Evolutionary conservation across 352 stramenopile genomes (phyloP).

Genomic region (Globisporangium cederbergense): DNA sequence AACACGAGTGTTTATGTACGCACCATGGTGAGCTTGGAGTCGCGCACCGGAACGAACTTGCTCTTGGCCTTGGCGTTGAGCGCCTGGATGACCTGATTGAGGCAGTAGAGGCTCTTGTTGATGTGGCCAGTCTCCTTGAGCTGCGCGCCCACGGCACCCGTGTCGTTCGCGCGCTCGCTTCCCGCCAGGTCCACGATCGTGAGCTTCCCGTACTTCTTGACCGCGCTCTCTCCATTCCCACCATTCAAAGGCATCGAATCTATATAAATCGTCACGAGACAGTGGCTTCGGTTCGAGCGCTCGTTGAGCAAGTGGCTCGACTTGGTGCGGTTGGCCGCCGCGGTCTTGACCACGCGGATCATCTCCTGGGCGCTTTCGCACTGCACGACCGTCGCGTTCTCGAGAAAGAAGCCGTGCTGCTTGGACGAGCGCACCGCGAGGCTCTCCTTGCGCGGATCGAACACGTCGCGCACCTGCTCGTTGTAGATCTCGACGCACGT

Average conservation of each 20-base stretch:
- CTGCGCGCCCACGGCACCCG: constrained; percentile 50
- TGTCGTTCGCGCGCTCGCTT: constrained; percentile 65
- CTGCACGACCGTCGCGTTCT: constrained; percentile 68
- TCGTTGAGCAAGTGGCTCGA: constrained; percentile 72
- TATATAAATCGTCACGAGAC: constrained; percentile 77
- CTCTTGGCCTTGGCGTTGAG: constrained; percentile 46
- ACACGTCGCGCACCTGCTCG: constrained; percentile 62
- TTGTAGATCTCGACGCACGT: constrained; percentile 83
- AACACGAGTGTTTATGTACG: not conserved
- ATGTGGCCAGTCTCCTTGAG: constrained; percentile 75
- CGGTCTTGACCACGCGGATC: constrained; percentile 56
- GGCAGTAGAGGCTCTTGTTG: constrained; percentile 77
- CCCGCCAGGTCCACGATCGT: constrained; percentile 74
- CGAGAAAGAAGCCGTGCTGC: constrained; percentile 63
- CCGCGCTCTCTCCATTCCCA: constrained; percentile 1
- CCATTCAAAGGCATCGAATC: constrained; percentile 37
- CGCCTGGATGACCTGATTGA: constrained; percentile 73
- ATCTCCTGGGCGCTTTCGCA: constrained; percentile 56
- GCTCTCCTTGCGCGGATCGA: constrained; percentile 56
- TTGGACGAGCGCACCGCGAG: constrained; percentile 56
- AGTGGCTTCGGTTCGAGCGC: constrained; percentile 72
- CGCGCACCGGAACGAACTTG: constrained; percentile 67
- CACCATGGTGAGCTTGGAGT: constrained; percentile 76
- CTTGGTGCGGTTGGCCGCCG: constrained; percentile 56
- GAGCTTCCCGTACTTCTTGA: constrained; percentile 70